Conservation (phyloP, 148 eudicot genomes). For the Camellia japonica region DNA sequence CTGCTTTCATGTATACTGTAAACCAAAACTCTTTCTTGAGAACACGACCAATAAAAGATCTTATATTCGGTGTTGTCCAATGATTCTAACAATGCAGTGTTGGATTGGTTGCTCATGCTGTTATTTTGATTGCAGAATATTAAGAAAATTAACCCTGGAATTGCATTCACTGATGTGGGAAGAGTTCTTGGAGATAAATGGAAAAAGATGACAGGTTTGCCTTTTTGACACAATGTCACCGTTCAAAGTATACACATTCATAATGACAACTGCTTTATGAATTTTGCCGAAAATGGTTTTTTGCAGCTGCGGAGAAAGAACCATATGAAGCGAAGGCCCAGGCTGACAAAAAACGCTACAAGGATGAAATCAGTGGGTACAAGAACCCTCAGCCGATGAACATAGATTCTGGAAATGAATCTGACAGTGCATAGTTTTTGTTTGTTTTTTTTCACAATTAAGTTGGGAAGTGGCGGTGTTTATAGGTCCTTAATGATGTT, state of each 20-base stretch:
- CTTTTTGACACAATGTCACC: neutral
- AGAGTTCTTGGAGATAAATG: conserved; percentile 83
- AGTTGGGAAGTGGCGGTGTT: neutral
- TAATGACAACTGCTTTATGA: neutral
- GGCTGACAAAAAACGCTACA: conserved; percentile 75
- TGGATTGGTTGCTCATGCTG: neutral
- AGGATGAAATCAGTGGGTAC: conserved; percentile 62
- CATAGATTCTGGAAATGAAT: conserved; percentile 63
- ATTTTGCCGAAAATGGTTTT: neutral
- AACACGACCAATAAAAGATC: too few relatives aligned
- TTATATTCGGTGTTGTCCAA: too few relatives aligned
- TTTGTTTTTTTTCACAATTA: too few relatives aligned
- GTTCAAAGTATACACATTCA: neutral
- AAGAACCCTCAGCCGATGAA: conserved; percentile 55
- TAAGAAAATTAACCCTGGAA: conserved; percentile 71
- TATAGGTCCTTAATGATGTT: neutral
- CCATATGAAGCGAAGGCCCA: conserved; percentile 79
- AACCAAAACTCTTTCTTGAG: too few relatives aligned
- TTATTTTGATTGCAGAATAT: conserved; percentile 49
- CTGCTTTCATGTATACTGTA: neutral
- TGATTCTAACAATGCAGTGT: neutral
- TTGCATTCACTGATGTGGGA: conserved; percentile 53
- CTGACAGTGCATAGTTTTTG: conserved; percentile 44
- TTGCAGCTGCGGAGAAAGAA: conserved; percentile 83
- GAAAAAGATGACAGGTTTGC: conserved; percentile 72